Conservation (phyloP, 345 rosid species). For the Zanthoxylum bungeanum region DNA sequence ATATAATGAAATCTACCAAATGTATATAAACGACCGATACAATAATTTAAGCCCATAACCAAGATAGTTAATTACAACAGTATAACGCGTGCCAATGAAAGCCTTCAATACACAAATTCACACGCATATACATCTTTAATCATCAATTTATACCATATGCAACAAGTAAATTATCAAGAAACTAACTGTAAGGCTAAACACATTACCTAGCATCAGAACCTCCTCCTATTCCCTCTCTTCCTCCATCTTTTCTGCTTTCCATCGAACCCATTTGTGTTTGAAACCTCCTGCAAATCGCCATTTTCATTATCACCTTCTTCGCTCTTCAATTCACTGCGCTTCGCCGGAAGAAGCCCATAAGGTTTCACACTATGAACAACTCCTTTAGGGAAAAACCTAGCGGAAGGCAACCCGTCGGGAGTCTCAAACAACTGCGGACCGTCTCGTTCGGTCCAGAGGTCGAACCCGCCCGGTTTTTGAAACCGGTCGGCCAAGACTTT, state of each 20-base stretch:
- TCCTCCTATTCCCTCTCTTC: conserved; percentile 22
- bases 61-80: conserved; percentile 4
- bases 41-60: not conserved
- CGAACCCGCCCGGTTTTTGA: conserved; percentile 85
- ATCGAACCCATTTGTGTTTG: not conserved
- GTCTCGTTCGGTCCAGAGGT: conserved; percentile 72
- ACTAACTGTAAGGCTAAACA: not conserved
- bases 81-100: not conserved
- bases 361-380: conserved; percentile 81
- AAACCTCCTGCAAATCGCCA: not conserved
- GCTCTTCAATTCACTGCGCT: conserved; percentile 12
- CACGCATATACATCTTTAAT: not conserved
- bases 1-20: not conserved
- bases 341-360: conserved; percentile 29
- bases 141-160: not conserved
- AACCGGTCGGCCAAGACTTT: conserved; percentile 90
- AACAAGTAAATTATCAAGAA: conserved; percentile 4
- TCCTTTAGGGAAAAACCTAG: conserved; percentile 82
- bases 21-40: not conserved
- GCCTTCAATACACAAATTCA: not conserved
- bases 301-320: not conserved
- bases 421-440: conserved; percentile 64
- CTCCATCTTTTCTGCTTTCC: conserved; percentile 12
- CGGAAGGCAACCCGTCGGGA: conserved; percentile 65
- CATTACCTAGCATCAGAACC: conserved; percentile 5